Evolutionary conservation across 129 eudicot species (phyloP).

Genomic region (Flaveria brownii): DNA sequence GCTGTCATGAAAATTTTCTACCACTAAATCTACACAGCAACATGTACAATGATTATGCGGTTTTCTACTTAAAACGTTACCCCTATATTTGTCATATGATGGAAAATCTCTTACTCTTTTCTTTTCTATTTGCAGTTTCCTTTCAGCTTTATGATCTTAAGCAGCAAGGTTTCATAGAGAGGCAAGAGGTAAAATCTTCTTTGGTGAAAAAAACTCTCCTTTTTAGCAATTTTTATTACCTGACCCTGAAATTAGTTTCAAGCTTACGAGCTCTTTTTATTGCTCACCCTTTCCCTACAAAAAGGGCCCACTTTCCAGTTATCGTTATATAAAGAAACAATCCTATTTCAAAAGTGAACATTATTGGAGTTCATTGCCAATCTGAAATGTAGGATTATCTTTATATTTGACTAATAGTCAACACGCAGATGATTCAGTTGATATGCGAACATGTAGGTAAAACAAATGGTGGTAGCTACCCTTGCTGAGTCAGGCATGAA

Average conservation of each 20-base stretch:
- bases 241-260: neutral
- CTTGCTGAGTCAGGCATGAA: constrained; percentile 95
- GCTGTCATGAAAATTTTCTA: neutral
- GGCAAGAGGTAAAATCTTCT: constrained; percentile 69
- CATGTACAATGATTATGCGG: neutral
- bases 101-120: neutral
- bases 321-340: neutral
- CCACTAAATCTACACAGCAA: neutral
- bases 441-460: constrained; percentile 52
- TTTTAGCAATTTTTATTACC: neutral
- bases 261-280: neutral
- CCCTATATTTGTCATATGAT: neutral
- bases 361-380: neutral
- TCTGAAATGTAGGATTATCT: neutral
- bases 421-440: neutral
- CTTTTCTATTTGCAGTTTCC: constrained; percentile 46
- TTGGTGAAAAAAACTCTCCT: neutral
- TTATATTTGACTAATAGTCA: neutral
- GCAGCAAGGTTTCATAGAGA: constrained; percentile 95
- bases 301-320: neutral
- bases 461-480: constrained; percentile 96
- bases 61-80: neutral
- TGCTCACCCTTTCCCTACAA: neutral
- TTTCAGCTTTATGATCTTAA: constrained; percentile 92
- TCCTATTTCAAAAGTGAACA: neutral